phyloP scores from a whole-genome alignment of 768 basidiomycete species.

The Sistotremastrum niveocremeum region DNA sequence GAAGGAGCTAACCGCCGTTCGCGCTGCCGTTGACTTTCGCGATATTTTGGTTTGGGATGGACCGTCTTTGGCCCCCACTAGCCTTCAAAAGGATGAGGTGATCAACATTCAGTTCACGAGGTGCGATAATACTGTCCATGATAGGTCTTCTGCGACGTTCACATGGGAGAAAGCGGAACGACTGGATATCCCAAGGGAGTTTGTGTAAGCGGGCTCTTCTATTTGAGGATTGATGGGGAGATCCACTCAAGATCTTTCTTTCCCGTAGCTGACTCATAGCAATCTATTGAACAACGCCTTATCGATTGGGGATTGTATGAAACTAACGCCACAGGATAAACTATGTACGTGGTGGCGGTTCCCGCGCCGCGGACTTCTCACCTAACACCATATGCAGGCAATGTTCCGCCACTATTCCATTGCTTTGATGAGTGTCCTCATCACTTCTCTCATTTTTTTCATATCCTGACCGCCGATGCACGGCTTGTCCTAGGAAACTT shows the following conservation, averaged over 20 bases:
- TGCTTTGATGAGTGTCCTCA: constrained; percentile 65
- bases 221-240: background rate
- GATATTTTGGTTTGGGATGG: constrained; percentile 55
- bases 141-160: background rate
- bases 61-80: constrained; percentile 28
- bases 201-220: constrained; percentile 33
- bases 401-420: constrained; percentile 74
- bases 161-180: constrained; percentile 42
- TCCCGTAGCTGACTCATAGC: constrained; percentile 54
- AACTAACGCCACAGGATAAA: constrained; percentile 47
- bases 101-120: constrained; percentile 82
- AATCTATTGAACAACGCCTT: constrained; percentile 71
- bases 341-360: constrained; percentile 36
- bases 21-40: constrained; percentile 52
- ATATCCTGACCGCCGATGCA: constrained; percentile 18
- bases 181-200: constrained; percentile 76
- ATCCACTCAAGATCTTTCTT: background rate
- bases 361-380: background rate
- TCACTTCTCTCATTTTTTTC: background rate
- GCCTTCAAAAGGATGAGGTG: constrained; percentile 48
- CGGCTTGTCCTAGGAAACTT: constrained; percentile 74
- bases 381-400: constrained; percentile 32
- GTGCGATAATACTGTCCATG: constrained; percentile 20
- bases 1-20: constrained; percentile 26
- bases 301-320: constrained; percentile 60